Percentiles rank a stretch among this genome's conserved stretches.
Evolutionary conservation across 148 eudicot genomes (phyloP).

Genomic region (Camellia granthamiana): DNA sequence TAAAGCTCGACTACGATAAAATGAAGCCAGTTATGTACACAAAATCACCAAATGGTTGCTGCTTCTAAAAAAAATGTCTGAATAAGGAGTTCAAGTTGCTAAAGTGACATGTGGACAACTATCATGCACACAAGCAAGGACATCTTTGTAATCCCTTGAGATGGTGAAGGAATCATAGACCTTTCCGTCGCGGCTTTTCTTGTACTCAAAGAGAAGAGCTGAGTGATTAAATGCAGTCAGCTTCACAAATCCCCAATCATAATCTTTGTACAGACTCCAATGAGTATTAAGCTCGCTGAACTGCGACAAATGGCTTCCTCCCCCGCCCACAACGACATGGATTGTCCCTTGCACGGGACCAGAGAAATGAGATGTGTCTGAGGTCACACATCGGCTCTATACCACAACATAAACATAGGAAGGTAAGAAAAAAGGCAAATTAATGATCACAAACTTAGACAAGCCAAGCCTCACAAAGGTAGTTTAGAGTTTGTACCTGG

Average conservation of each 20-base stretch:
- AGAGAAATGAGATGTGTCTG: constrained; percentile 55
- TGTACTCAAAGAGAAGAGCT: constrained; percentile 72
- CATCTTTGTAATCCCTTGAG: constrained; percentile 74
- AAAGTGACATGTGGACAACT: constrained; percentile 51
- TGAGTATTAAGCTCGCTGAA: constrained; percentile 49
- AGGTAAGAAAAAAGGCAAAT: not conserved
- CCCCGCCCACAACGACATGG: constrained; percentile 81
- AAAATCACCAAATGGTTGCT: too few relatives aligned
- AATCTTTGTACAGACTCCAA: constrained; percentile 71
- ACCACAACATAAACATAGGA: not conserved
- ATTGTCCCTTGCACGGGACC: constrained; percentile 80
- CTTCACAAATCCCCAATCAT: constrained; percentile 69
- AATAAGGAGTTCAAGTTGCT: constrained; percentile 29
- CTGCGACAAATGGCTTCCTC: constrained; percentile 61
- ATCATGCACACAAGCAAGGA: constrained; percentile 65
- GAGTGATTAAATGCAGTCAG: constrained; percentile 78
- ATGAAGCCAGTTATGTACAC: too few relatives aligned
- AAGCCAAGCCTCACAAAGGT: too few relatives aligned
- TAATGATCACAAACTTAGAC: too few relatives aligned
- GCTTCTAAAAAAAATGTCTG: too few relatives aligned
- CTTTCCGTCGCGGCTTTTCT: constrained; percentile 74
- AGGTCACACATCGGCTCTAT: constrained; percentile 64
- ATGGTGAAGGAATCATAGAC: constrained; percentile 81
- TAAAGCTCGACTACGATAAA: too few relatives aligned
- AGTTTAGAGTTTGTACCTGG: constrained; percentile 39